These are phyloP conservation scores for Dactylellina parvicollis DNA, from an alignment of 2,329 filamentous ascomycete species.

Conservation along the genomic window DNA sequence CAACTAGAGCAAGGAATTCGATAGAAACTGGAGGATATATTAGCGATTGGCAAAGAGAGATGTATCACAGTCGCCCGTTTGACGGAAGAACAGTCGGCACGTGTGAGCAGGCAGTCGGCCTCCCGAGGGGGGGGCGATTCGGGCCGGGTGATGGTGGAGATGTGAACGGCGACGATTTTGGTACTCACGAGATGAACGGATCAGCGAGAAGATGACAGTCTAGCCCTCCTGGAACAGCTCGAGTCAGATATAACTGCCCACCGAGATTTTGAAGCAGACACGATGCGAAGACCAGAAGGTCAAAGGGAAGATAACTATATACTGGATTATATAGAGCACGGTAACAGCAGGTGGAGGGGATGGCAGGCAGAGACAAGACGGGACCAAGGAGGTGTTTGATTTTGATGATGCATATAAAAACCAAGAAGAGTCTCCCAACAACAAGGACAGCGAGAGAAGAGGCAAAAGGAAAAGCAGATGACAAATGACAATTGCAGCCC, in stretches of 20 bases:
- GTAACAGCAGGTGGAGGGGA: not conserved
- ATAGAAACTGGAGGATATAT: constrained; percentile 7
- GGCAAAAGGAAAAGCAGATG: not conserved
- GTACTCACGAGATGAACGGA: constrained; percentile 40
- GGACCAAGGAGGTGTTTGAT: too few relatives aligned
- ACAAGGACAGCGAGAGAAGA: not conserved
- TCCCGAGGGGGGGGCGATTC: not conserved
- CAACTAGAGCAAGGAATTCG: constrained; percentile 4
- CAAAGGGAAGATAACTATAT: not conserved
- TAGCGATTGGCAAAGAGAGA: constrained; percentile 39
- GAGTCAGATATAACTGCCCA: not conserved
- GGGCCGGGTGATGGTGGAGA: not conserved
- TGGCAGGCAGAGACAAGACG: too few relatives aligned
- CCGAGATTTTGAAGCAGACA: not conserved
- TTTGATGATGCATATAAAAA: not conserved
- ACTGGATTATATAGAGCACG: not conserved
- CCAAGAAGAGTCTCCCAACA: not conserved
- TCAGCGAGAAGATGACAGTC: constrained; percentile 15
- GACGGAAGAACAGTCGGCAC: not conserved
- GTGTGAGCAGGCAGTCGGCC: not conserved
- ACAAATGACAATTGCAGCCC: constrained; percentile 5
- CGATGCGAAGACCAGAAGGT: not conserved
- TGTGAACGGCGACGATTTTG: not conserved
- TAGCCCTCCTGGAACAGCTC: not conserved
- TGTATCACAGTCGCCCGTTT: not conserved